Base-by-base conservation (phyloP, 305 asterid species). In the Striga hermonthica region DNA sequence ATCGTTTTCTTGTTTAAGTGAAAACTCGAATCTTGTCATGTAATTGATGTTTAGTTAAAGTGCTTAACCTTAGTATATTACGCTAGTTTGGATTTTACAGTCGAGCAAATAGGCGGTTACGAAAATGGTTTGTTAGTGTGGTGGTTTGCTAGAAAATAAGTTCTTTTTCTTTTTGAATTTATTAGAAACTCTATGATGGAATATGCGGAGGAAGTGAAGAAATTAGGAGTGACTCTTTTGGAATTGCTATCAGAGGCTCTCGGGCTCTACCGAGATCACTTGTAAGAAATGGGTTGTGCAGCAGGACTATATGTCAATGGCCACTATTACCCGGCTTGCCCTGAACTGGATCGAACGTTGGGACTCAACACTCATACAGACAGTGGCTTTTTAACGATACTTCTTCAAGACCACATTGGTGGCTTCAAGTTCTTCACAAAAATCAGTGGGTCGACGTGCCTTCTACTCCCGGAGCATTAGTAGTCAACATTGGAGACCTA, bases 321-420 rank as follows among this genome's bases (percentile, higher is more conserved):
- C 9, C 77, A 82, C 31, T 86, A 83, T 38, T 82, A 86, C 31
- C 88, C 94, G 0, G 44, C 75, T 5, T 86, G 90, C 59, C 90
- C 90, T 0, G 78, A 86, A 62, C 88, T 85, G 0, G 84, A 82
- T 5, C 14, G 66, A 15, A 83, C 90, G 1, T 9, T 80, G 2
- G 94, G 94, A 38, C 22, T 64, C 43, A 57, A 59, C 47, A 75
- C 70, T 7, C 94, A 86, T 72, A 73, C 87, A 3, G 88, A 86
- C 43, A 62, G 72, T 22, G 75, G 71, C 35, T 80, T 83, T 70
- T 3, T 80, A 35, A 72, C 87, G 7, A 14, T 80, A 7, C 57
- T 86, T 35, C 50, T 75, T 7, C 94, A 86, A 67, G 83, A 83
- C 22, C 72, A 74, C 40, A 64, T 81, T 1, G 82, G 88, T 14